Percentiles rank a stretch among this genome's conserved stretches.
Evolutionary conservation across 805 yeast genomes (phyloP).

Genomic region (Barnettozyma sucrosica): DNA sequence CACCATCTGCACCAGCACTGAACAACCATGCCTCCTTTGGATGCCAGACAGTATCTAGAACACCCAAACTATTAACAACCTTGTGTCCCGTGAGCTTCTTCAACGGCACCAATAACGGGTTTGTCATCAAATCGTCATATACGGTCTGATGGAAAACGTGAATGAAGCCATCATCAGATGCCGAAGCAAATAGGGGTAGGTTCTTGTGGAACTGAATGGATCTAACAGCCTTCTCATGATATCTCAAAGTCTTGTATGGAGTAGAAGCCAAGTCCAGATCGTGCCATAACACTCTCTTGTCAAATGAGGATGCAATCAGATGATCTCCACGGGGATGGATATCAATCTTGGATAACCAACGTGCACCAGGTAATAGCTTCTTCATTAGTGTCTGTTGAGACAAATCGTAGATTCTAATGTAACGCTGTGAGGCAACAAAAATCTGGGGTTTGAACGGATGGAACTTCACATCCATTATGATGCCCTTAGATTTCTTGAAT

Average conservation of each 20-base stretch:
- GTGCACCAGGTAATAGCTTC: conserved; percentile 89
- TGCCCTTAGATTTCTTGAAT: conserved; percentile 86
- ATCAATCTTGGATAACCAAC: conserved; percentile 88
- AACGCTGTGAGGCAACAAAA: conserved; percentile 90
- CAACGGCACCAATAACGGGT: conserved; percentile 92
- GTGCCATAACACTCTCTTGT: conserved; percentile 95
- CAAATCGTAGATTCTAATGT: conserved; percentile 84
- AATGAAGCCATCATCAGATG: conserved; percentile 88
- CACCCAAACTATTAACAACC: conserved; percentile 75
- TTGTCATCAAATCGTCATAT: conserved; percentile 90
- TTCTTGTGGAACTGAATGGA: conserved; percentile 81
- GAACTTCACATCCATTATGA: conserved; percentile 92
- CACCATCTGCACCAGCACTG: conserved; percentile 94
- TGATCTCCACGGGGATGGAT: conserved; percentile 97
- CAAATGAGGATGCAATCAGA: conserved; percentile 85
- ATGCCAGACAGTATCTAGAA: conserved; percentile 87
- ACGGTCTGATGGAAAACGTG: conserved; percentile 97
- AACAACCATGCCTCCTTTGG: conserved; percentile 98
- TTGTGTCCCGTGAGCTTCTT: conserved; percentile 92
- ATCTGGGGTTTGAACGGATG: conserved; percentile 95
- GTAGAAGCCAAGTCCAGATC: conserved; percentile 84
- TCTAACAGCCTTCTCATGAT: conserved; percentile 93
- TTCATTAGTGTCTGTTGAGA: conserved; percentile 78
- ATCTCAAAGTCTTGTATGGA: conserved; percentile 92
- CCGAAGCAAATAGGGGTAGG: conserved; percentile 88